Conservation (phyloP, 495 filamentous ascomycete genomes). For the Aspergillus saccharolyticus region DNA sequence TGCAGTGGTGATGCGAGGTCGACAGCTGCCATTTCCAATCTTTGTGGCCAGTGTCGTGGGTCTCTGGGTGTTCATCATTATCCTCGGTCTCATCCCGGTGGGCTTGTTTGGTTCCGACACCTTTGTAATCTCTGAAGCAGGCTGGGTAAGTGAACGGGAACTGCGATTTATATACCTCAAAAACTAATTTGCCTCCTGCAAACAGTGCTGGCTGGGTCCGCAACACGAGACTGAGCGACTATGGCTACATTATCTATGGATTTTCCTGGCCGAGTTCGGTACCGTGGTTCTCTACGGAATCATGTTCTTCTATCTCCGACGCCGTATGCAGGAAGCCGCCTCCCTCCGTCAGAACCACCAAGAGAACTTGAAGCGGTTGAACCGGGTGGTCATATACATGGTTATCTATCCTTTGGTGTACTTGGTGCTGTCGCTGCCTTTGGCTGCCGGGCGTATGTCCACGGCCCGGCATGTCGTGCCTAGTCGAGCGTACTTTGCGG, state of each 20-base stretch:
- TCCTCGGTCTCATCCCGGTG: slow-evolving; percentile 51
- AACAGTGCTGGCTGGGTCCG: slow-evolving; percentile 66
- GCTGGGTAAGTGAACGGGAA: slow-evolving; percentile 35
- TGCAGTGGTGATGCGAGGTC: slow-evolving; percentile 52
- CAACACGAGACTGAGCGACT: slow-evolving; percentile 56
- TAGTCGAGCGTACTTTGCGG: slow-evolving; percentile 54
- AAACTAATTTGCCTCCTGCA: slow-evolving; percentile 6
- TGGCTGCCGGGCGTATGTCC: slow-evolving; percentile 64
- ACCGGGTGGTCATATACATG: slow-evolving; percentile 58
- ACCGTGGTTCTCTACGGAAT: slow-evolving; percentile 59
- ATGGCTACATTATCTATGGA: slow-evolving; percentile 71
- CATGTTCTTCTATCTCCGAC: slow-evolving; percentile 56
- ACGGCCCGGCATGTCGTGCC: slow-evolving; percentile 48
- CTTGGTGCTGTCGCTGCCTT: slow-evolving; percentile 60
- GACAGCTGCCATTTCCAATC: slow-evolving; percentile 45
- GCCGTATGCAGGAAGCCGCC: slow-evolving; percentile 36
- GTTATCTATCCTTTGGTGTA: slow-evolving; percentile 71
- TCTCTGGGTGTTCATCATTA: slow-evolving; percentile 56
- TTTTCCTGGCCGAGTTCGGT: slow-evolving; percentile 62
- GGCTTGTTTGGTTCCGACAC: slow-evolving; percentile 46
- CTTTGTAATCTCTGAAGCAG: slow-evolving; percentile 49
- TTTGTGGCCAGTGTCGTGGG: slow-evolving; percentile 46
- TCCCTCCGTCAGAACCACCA: slow-evolving; percentile 29
- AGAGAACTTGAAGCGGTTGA: slow-evolving; percentile 35
- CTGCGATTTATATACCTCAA: neutral